Evolutionary conservation across 306 rosid genomes (phyloP), one percentile per base, ranked within the genome.

Genomic region (Pachyrhizus erosus): DNA sequence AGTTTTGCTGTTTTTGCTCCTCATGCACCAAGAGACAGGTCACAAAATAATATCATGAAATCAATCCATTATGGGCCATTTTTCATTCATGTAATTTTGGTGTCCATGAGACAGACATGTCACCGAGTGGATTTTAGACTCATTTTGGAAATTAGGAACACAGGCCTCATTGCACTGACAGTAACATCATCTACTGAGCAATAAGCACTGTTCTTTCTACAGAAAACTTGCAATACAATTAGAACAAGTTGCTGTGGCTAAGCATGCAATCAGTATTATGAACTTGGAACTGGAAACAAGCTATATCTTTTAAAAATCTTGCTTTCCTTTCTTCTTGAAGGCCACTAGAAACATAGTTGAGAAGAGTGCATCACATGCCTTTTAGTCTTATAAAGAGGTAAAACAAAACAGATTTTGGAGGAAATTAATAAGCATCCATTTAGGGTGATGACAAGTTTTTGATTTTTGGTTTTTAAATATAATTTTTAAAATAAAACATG

Each of bases 141-240:
- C 68, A 61, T 61, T 61, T 26, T 27, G 34, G 68, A 62, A 27
- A 29, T 62, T 61, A 61, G 68, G 37, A 61, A 13, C 40, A 27
- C 17, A n/a, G 13, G 21, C 77, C 21, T 0, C 62, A 27, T 72
- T 48, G 17, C 62, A 48, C 29, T 9, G 18, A 72, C 23, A 33
- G 6, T 13, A 72, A 51, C 77, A 73, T n/a, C 18, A 55, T 55
- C 29, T 51, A 51, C 77, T 15, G n/a, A 33, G 33, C 65, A 73
- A 54, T 73, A 11, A 55, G 15, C 54, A 23, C 40, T 7, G 18
- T 42, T 5, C 29, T 42, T 76, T 60, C 27, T 26, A 60, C 20
- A 61, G 11, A 62, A 29, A 29, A 31, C 70, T 29, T 31, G 70
- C n/a, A 17, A 62, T 31, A 5, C 68, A 61, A 61, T 11, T 27